phyloP scores from a whole-genome alignment of 768 basidiomycete species.

The Lentinula boryana region DNA sequence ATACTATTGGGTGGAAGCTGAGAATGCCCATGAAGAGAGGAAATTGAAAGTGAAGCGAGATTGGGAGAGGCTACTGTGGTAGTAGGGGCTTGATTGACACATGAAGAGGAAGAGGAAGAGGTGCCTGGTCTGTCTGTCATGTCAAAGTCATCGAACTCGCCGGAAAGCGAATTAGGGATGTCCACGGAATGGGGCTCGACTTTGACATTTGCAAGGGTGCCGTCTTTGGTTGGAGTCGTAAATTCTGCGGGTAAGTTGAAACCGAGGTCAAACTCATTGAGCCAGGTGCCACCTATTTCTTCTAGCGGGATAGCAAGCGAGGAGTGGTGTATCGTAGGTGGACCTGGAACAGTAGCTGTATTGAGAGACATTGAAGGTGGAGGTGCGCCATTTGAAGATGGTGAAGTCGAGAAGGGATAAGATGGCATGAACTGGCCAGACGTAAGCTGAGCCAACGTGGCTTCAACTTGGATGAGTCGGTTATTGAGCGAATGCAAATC shows the following conservation, averaged over 20 bases:
- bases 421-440: conserved; percentile 24
- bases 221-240: conserved; percentile 1
- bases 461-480: conserved; percentile 66
- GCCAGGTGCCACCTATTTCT: conserved; percentile 57
- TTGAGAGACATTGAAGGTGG: conserved; percentile 3
- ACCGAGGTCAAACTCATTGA: conserved; percentile 44
- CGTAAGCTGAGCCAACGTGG: conserved; percentile 45
- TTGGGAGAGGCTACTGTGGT: not conserved
- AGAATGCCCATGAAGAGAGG: conserved; percentile 12
- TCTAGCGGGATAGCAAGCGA: conserved; percentile 50
- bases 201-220: conserved; percentile 1
- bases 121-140: conserved; percentile 6
- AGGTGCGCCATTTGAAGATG: conserved; percentile 9
- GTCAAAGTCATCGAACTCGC: not conserved
- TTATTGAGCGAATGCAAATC: conserved; percentile 84
- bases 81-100: conserved; percentile 2
- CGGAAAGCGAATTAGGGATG: conserved; percentile 4
- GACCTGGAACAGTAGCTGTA: not conserved
- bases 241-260: not conserved
- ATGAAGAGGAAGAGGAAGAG: conserved; percentile 10
- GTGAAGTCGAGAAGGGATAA: conserved; percentile 7
- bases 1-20: conserved; percentile 19
- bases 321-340: conserved; percentile 28
- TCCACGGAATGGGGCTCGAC: conserved; percentile 12
- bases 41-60: conserved; percentile 2